phyloP scores from a whole-genome alignment of 352 stramenopile genomes.

The Pythium oligandrum region DNA sequence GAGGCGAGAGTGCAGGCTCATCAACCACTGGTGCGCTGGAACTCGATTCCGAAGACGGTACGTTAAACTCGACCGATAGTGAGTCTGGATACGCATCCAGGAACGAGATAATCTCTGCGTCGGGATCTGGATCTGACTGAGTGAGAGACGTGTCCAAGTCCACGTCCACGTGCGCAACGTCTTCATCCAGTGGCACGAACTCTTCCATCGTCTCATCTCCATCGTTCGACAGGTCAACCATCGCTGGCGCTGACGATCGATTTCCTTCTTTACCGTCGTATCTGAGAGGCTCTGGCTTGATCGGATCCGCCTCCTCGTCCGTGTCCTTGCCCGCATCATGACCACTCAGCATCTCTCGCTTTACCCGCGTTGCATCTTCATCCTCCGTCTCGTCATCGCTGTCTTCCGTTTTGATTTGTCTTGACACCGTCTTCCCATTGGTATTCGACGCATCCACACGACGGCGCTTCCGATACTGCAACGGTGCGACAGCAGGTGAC shows the following conservation, averaged over 20 bases:
- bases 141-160: background rate
- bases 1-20: no score
- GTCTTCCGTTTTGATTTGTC: background rate
- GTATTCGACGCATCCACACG: constrained; percentile 1
- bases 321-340: no score
- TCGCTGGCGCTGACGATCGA: background rate
- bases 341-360: no score
- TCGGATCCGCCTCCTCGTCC: no score
- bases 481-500: background rate
- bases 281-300: background rate
- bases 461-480: background rate
- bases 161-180: constrained; percentile 19
- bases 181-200: constrained; percentile 21
- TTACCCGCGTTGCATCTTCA: background rate
- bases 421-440: constrained; percentile 6
- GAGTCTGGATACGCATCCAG: background rate
- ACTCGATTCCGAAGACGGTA: no score
- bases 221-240: constrained; percentile 19
- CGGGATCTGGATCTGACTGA: background rate
- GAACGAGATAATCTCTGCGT: constrained; percentile 8
- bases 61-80: no score
- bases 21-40: no score
- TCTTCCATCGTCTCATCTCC: constrained; percentile 33
- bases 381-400: constrained; percentile 23
- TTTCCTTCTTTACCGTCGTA: background rate